Evolutionary conservation across 306 rosid genomes (phyloP).

Genomic region (Hippophae rhamnoides): DNA sequence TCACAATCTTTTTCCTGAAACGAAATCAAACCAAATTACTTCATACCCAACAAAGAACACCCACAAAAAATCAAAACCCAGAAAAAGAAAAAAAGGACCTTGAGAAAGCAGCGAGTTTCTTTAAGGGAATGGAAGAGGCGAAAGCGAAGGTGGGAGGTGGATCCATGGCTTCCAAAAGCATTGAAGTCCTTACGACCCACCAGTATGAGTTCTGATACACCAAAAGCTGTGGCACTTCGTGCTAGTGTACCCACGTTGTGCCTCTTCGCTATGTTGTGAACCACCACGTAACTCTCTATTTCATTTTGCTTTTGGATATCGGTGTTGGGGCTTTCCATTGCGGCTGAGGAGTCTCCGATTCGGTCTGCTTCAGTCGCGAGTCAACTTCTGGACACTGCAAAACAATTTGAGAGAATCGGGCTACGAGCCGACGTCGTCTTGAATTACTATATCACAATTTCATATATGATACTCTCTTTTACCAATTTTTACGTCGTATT

Average conservation of each 20-base stretch:
- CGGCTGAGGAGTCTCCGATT: no score
- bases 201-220: conserved; percentile 67
- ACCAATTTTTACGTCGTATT: no score
- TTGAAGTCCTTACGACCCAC: conserved; percentile 91
- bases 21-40: conserved; percentile 2
- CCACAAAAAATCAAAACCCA: neutral
- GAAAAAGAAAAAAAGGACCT: conserved; percentile 24
- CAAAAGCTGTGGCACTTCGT: conserved; percentile 85
- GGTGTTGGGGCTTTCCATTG: neutral
- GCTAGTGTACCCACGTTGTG: conserved; percentile 88
- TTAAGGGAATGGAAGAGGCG: conserved; percentile 83
- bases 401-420: no score
- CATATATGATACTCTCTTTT: no score
- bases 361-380: no score
- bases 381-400: no score
- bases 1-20: conserved; percentile 63
- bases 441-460: no score
- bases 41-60: conserved; percentile 3
- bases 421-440: no score
- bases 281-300: conserved; percentile 67
- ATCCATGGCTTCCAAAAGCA: conserved; percentile 83
- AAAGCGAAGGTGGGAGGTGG: conserved; percentile 70
- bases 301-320: conserved; percentile 18
- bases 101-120: conserved; percentile 62
- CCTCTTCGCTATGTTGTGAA: conserved; percentile 85